phyloP scores from a whole-genome alignment of 352 stramenopile genomes.

The Phytopythium oedochilum region DNA sequence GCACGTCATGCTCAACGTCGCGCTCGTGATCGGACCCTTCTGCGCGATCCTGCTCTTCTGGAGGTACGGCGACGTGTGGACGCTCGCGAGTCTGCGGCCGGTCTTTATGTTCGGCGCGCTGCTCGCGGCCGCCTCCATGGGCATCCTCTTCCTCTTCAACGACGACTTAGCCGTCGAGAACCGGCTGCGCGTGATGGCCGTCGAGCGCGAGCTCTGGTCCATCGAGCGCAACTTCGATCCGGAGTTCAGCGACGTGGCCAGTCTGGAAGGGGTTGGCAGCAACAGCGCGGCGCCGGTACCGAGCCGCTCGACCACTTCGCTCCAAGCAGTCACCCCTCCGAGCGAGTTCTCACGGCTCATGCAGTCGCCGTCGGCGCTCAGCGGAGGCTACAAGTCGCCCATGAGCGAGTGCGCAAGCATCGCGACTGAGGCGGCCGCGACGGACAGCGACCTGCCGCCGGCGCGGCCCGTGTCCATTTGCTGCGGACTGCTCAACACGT shows the following conservation, averaged over 20 bases:
- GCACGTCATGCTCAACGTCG: slow-evolving; percentile 49
- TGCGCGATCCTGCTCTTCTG: slow-evolving; percentile 64
- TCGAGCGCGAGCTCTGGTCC: slow-evolving; percentile 58
- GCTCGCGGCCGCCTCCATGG: slow-evolving; percentile 49
- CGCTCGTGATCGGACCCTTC: slow-evolving; percentile 47
- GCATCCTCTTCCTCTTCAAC: slow-evolving; percentile 72
- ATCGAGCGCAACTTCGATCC: slow-evolving; percentile 61
- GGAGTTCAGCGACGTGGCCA: slow-evolving; percentile 37
- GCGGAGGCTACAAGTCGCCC: slow-evolving; percentile 1
- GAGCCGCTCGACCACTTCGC: not conserved
- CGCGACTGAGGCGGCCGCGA: slow-evolving; percentile 1
- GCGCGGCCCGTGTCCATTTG: slow-evolving; percentile 11
- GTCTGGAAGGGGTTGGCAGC: slow-evolving; percentile 6
- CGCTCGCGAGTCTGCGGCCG: slow-evolving; percentile 41
- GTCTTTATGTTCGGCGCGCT: slow-evolving; percentile 68
- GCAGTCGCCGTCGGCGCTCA: slow-evolving; percentile 6
- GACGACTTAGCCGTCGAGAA: slow-evolving; percentile 77
- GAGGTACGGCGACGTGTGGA: slow-evolving; percentile 75
- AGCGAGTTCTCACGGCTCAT: slow-evolving; percentile 33
- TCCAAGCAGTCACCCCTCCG: slow-evolving; percentile 5
- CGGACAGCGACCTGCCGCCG: slow-evolving; percentile 3
- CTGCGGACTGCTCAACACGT: slow-evolving; percentile 24
- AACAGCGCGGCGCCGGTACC: slow-evolving; percentile 1
- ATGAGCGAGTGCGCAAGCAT: slow-evolving; percentile 7
- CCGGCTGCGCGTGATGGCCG: slow-evolving; percentile 34